Percentiles rank a stretch among this genome's conserved stretches.
Evolutionary conservation across 192 early-diverging fungal species (phyloP).

Genomic region (Rhizoclosmatium globosum): DNA sequence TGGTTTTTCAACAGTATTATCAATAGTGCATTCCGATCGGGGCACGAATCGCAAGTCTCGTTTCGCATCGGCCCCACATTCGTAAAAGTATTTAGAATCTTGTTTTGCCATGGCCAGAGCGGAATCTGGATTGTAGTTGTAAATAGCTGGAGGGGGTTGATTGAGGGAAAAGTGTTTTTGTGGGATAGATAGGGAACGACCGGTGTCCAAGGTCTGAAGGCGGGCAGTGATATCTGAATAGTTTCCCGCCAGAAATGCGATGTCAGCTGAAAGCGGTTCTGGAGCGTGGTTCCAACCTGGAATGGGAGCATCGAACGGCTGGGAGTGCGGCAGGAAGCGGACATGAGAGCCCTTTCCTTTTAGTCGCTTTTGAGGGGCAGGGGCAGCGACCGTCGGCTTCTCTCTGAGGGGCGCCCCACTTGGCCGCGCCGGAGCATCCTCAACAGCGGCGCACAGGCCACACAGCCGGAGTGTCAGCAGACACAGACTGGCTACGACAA

Average conservation of each 20-base stretch:
- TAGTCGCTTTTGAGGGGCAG: no score
- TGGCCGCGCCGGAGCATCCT: no score
- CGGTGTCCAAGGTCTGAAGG: not conserved
- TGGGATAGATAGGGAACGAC: conserved; percentile 4
- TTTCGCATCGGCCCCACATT: conserved; percentile 21
- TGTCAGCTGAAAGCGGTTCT: not conserved
- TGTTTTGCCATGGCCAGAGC: not conserved
- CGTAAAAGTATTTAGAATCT: conserved; percentile 30
- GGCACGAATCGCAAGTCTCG: conserved; percentile 9
- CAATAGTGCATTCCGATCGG: not conserved
- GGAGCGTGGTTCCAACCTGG: no score
- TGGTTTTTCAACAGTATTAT: not conserved
- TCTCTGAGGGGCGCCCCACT: no score
- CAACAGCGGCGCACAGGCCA: no score
- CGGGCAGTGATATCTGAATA: not conserved
- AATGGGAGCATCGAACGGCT: no score
- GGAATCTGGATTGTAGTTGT: not conserved
- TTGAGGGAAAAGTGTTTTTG: conserved; percentile 15
- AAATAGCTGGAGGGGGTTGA: conserved; percentile 11
- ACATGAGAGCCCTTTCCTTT: no score
- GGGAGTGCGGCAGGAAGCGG: no score
- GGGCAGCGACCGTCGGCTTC: no score
- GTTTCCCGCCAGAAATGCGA: not conserved
- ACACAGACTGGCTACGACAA: no score
- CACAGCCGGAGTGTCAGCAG: no score